Percentiles rank a stretch among this genome's conserved stretches.
Conservation (phyloP, 1,284 basidiomycete species). For the Stygiomarasmius scandens region DNA sequence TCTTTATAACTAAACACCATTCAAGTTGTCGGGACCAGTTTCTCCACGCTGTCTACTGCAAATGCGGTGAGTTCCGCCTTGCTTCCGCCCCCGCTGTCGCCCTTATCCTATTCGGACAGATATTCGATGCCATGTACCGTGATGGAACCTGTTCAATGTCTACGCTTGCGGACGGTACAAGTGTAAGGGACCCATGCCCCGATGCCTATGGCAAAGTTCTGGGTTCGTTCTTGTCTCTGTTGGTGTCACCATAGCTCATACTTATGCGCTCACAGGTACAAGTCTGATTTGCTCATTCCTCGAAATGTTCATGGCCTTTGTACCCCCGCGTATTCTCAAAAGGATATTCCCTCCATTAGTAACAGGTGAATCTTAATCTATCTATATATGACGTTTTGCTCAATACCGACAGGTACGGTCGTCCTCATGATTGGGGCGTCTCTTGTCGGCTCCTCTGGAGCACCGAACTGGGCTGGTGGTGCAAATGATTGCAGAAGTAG, state of each 20-base stretch:
- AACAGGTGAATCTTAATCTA: slow-evolving; percentile 49
- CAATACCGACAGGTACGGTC: slow-evolving; percentile 53
- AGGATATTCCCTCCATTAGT: slow-evolving; percentile 83
- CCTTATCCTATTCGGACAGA: slow-evolving; percentile 30
- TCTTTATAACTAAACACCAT: neutral
- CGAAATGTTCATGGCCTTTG: slow-evolving; percentile 79
- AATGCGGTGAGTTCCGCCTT: slow-evolving; percentile 51
- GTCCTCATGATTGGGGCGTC: slow-evolving; percentile 79
- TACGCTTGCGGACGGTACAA: slow-evolving; percentile 59
- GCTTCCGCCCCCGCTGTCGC: neutral
- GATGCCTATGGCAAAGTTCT: slow-evolving; percentile 81
- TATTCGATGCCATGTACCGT: slow-evolving; percentile 74
- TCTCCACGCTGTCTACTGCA: slow-evolving; percentile 79
- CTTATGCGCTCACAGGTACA: slow-evolving; percentile 50
- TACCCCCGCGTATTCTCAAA: slow-evolving; percentile 64
- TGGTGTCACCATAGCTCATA: neutral
- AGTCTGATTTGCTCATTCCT: slow-evolving; percentile 80
- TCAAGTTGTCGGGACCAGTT: slow-evolving; percentile 83
- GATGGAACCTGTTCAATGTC: slow-evolving; percentile 77
- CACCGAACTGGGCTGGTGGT: slow-evolving; percentile 84
- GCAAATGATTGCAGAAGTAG: slow-evolving; percentile 66
- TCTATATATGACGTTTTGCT: slow-evolving; percentile 1
- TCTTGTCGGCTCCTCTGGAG: slow-evolving; percentile 74
- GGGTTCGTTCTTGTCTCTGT: slow-evolving; percentile 41
- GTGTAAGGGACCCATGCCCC: slow-evolving; percentile 67